Base-by-base conservation (phyloP, 495 filamentous ascomycete species). In the Xylaria curta region DNA sequence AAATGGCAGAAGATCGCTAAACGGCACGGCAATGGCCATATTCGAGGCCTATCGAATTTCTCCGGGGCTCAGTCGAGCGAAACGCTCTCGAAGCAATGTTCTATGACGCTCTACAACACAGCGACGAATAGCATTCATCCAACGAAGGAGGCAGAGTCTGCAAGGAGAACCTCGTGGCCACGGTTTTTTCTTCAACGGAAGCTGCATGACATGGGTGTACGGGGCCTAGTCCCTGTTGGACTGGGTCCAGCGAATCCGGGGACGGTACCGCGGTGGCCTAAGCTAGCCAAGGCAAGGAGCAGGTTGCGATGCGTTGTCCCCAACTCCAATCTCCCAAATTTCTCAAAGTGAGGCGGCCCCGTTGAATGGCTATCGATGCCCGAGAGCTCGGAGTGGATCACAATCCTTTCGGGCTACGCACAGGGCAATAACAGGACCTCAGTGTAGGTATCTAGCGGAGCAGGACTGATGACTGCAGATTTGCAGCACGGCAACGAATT, bases 141-240 rank as follows among this genome's bases (percentile, higher is more conserved):
- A 70, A 36, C 59, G 46, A 61, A 70, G 68, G 36, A 10, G 62
- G 42, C 69, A 65, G 56, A 69, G 70, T 71, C 72, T 79, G 77
- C 77, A 78, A 79, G 74, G 74, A 76, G 76, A 73, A 78, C 76
- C 77, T 79, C 77, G 77, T 79, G 77, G 75, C 64, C 77, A 68
- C 69, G 62, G 74, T 72, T 40, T 71, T 71, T 58, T 38, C 51
- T 69, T 71, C 75, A 72, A 79, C 75, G 74, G 68, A 67, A 75
- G 72, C 71, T 76, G 77, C 77, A 79, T 79, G 73, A 68, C 73
- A 78, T 77, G 72, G 67, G 63, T 46, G 63, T 47, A 64, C 26
- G 46, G 63, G 68, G 70, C 75, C 74, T 72, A 75, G 76, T 68
- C 76, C 66, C 76, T 75, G 77, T 76, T 76, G 76, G 38, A 63